Conservation (phyloP, 2,329 filamentous ascomycete genomes). For the Stemphylium beticola region DNA sequence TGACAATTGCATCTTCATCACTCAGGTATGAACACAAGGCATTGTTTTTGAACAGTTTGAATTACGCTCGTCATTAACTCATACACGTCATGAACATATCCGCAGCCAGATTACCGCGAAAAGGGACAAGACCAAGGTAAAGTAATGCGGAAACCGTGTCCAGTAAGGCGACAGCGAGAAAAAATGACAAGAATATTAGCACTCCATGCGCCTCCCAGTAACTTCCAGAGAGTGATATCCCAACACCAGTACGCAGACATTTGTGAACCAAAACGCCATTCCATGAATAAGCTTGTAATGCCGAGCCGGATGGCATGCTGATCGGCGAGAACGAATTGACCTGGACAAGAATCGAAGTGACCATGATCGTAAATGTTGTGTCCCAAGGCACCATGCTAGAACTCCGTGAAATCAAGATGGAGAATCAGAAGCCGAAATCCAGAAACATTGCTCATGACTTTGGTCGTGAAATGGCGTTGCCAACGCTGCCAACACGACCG, state of each 20-base stretch:
- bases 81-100: conserved; percentile 35
- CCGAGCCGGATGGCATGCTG: conserved; percentile 14
- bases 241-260: conserved; percentile 20
- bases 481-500: conserved; percentile 57
- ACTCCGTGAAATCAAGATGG: conserved; percentile 16
- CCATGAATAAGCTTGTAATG: conserved; percentile 26
- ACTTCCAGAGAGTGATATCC: conserved; percentile 19
- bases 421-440: conserved; percentile 10
- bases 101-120: conserved; percentile 25
- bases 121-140: conserved; percentile 29
- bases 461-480: conserved; percentile 38
- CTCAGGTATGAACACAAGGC: not conserved
- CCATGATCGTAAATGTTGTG: conserved; percentile 5
- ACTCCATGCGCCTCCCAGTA: conserved; percentile 24
- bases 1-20: not conserved
- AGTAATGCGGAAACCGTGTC: conserved; percentile 21
- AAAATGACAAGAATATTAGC: conserved; percentile 16
- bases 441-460: conserved; percentile 33
- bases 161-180: conserved; percentile 9
- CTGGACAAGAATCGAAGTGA: conserved; percentile 16
- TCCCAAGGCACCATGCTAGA: conserved; percentile 12
- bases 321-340: conserved; percentile 19
- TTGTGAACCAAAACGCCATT: conserved; percentile 34
- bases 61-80: conserved; percentile 27
- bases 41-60: conserved; percentile 18